phyloP scores from a whole-genome alignment of 2,329 filamentous ascomycete genomes.

The Colletotrichum gloeosporioides region DNA sequence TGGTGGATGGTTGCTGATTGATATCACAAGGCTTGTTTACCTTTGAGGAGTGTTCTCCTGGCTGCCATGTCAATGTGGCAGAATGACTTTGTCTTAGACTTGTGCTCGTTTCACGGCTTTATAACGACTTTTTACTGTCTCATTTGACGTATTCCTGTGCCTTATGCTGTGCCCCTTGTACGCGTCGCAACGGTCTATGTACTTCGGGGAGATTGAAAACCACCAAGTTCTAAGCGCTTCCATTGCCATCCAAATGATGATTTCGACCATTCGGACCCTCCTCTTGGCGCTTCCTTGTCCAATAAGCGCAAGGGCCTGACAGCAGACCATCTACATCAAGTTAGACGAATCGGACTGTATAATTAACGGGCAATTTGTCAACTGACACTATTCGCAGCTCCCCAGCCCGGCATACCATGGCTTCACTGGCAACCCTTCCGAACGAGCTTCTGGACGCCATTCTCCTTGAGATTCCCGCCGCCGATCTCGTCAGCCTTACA shows the following conservation, averaged over 20 bases:
- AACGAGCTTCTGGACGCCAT: neutral
- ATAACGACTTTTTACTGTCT: neutral
- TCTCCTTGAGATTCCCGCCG: neutral
- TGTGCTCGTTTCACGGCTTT: neutral
- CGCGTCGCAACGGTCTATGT: neutral
- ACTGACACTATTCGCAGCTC: neutral
- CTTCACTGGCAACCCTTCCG: neutral
- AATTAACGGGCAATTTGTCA: neutral
- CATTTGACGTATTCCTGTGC: neutral
- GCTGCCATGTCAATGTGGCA: neutral
- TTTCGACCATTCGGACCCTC: neutral
- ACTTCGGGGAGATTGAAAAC: neutral
- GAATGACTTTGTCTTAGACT: constrained; percentile 1
- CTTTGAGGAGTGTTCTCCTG: neutral
- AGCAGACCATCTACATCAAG: neutral
- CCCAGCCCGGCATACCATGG: neutral
- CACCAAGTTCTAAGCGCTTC: neutral
- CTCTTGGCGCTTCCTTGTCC: neutral
- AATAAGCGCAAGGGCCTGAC: neutral
- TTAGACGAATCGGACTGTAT: neutral
- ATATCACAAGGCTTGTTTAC: constrained; percentile 14
- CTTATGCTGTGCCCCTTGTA: neutral
- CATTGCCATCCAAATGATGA: neutral
- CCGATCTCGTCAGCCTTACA: neutral
- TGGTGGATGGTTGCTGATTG: constrained; percentile 10